A percentile compares a stretch with the other conserved stretches of the same genome.
Evolutionary conservation across 2,329 filamentous ascomycete genomes (phyloP).

Genomic region (Taxawa tesnikishii): DNA sequence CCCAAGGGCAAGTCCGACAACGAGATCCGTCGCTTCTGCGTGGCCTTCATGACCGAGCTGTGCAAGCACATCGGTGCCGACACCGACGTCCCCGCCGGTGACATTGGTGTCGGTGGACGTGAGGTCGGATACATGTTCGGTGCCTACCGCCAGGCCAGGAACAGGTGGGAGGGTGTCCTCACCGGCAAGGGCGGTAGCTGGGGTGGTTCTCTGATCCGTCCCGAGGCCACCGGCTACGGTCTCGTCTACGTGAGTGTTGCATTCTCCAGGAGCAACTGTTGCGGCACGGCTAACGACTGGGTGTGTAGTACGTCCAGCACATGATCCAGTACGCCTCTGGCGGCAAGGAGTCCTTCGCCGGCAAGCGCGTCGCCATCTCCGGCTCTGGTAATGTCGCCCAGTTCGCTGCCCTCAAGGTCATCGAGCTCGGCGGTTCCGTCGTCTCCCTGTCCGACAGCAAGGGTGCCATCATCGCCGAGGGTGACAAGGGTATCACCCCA

Average conservation of each 20-base stretch:
- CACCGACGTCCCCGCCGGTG: conserved; percentile 91
- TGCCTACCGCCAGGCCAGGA: conserved; percentile 76
- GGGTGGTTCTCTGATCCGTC: conserved; percentile 88
- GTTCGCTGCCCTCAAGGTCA: conserved; percentile 90
- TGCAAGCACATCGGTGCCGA: conserved; percentile 92
- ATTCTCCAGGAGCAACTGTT: not conserved
- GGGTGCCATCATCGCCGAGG: conserved; percentile 66
- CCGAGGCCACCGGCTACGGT: conserved; percentile 94
- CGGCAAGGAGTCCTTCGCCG: conserved; percentile 71
- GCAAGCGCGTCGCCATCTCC: conserved; percentile 91
- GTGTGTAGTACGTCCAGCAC: conserved; percentile 83
- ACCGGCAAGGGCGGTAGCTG: conserved; percentile 90
- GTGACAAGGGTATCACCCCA: conserved; percentile 59
- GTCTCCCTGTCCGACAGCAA: conserved; percentile 89
- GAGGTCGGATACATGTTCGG: conserved; percentile 96
- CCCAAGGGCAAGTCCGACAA: conserved; percentile 96
- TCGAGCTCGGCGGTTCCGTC: conserved; percentile 88
- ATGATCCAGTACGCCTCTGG: conserved; percentile 79
- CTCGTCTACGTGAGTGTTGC: conserved; percentile 65
- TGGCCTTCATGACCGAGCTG: conserved; percentile 90
- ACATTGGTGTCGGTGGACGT: conserved; percentile 85
- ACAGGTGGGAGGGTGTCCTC: conserved; percentile 90
- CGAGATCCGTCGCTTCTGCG: conserved; percentile 96
- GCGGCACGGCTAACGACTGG: conserved; percentile 1
- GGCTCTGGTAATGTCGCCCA: conserved; percentile 97